phyloP scores from a whole-genome alignment of 805 yeast species.

The Saccharomyces kudriavzevii region DNA sequence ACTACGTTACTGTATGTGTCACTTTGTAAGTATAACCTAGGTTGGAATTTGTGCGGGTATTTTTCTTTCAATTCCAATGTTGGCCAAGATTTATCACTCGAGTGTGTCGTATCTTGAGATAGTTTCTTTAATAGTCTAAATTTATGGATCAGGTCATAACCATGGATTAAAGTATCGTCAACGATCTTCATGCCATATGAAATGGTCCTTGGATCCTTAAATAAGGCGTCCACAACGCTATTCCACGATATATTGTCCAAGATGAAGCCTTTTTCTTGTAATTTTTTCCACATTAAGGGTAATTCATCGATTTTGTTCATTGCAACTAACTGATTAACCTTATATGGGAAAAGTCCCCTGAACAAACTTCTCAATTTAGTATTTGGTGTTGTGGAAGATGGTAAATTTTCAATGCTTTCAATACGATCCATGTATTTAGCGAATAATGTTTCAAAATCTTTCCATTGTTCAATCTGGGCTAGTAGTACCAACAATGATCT shows the following conservation, averaged over 20 bases:
- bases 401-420: conserved; percentile 12
- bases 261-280: conserved; percentile 21
- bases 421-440: conserved; percentile 16
- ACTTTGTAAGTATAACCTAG: conserved; percentile 25
- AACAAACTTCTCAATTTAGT: conserved; percentile 12
- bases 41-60: conserved; percentile 16
- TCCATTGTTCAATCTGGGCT: conserved; percentile 29
- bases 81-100: conserved; percentile 13
- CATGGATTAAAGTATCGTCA: conserved; percentile 32
- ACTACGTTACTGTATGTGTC: conserved; percentile 9
- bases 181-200: conserved; percentile 24
- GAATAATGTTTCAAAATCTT: conserved; percentile 19
- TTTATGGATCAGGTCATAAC: conserved; percentile 28
- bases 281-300: conserved; percentile 13
- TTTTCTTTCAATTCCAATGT: conserved; percentile 13
- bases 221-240: conserved; percentile 22
- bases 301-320: conserved; percentile 12
- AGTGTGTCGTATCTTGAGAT: conserved; percentile 10
- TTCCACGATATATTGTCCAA: conserved; percentile 31
- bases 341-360: conserved; percentile 19
- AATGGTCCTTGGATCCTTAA: conserved; percentile 24
- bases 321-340: conserved; percentile 15
- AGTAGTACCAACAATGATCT: conserved; percentile 28
- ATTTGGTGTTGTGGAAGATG: conserved; percentile 18
- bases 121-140: conserved; percentile 15